These are phyloP conservation scores for Pseudonitzschia multiseries DNA, from an alignment of 108 stramenopile genomes.

Conservation along the genomic window DNA sequence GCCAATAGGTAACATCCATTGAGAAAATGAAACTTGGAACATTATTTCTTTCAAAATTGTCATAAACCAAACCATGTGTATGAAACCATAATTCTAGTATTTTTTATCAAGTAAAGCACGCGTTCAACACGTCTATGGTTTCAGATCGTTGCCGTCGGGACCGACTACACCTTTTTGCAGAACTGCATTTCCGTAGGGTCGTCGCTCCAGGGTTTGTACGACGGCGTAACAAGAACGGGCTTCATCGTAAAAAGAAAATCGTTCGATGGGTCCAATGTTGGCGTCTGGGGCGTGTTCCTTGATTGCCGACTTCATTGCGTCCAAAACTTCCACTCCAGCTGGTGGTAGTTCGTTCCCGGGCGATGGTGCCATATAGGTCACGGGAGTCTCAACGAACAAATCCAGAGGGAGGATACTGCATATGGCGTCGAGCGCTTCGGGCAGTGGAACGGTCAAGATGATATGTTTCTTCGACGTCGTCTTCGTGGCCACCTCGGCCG, in stretches of 20 bases:
- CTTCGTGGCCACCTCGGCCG: constrained; percentile 43
- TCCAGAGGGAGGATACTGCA: constrained; percentile 51
- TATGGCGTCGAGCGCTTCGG: constrained; percentile 46
- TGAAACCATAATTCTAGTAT: too few species aligned
- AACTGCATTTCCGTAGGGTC: constrained; percentile 56
- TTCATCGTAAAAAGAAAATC: constrained; percentile 53
- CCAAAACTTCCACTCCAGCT: constrained; percentile 38
- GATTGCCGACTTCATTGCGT: constrained; percentile 31
- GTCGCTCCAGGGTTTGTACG: constrained; percentile 53
- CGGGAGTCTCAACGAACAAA: constrained; percentile 46
- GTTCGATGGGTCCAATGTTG: constrained; percentile 35
- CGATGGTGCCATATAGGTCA: constrained; percentile 43
- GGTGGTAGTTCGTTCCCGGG: constrained; percentile 40
- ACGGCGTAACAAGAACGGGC: constrained; percentile 50
- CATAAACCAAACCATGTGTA: too few species aligned
- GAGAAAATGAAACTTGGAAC: too few species aligned
- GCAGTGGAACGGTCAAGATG: constrained; percentile 39
- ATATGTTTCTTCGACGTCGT: constrained; percentile 41
- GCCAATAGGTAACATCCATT: too few species aligned
- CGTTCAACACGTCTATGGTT: too few species aligned
- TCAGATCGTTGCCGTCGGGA: constrained; percentile 52
- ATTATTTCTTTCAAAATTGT: too few species aligned
- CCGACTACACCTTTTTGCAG: constrained; percentile 50
- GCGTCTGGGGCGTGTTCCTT: constrained; percentile 21
- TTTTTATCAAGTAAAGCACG: too few species aligned